phyloP scores from a whole-genome alignment of 2,329 filamentous ascomycete species.

The Pseudofabraea citricarpa region DNA sequence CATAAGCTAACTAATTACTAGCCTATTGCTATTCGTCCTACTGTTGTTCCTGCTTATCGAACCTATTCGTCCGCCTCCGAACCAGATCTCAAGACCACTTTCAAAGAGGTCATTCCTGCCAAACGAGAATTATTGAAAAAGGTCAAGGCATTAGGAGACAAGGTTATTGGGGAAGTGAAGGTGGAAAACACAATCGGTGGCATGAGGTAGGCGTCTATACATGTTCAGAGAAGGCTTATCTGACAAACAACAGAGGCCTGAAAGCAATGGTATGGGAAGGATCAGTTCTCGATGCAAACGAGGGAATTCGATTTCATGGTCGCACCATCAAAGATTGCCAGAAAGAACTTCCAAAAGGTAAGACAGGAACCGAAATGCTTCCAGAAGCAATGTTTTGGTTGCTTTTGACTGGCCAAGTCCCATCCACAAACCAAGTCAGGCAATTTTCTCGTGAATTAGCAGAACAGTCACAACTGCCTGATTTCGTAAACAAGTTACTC shows the following conservation, averaged over 20 bases:
- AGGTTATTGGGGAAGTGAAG: slow-evolving; percentile 87
- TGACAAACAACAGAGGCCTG: slow-evolving; percentile 55
- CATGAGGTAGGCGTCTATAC: slow-evolving; percentile 59
- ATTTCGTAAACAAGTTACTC: slow-evolving; percentile 81
- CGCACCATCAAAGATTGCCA: slow-evolving; percentile 98
- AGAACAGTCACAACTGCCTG: slow-evolving; percentile 76
- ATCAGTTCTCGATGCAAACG: slow-evolving; percentile 90
- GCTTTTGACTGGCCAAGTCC: slow-evolving; percentile 87
- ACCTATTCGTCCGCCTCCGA: slow-evolving; percentile 73
- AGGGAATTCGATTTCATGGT: slow-evolving; percentile 97
- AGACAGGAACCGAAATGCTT: slow-evolving; percentile 89
- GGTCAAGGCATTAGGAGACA: slow-evolving; percentile 80
- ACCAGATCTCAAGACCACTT: slow-evolving; percentile 82
- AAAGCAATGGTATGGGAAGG: slow-evolving; percentile 99
- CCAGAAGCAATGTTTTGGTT: slow-evolving; percentile 99
- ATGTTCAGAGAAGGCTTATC: slow-evolving; percentile 1
- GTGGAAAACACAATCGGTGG: slow-evolving; percentile 91
- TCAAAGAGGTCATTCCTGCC: slow-evolving; percentile 79
- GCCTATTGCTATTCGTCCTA: slow-evolving; percentile 28
- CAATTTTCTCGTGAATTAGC: slow-evolving; percentile 81
- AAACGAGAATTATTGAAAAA: slow-evolving; percentile 93
- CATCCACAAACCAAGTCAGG: slow-evolving; percentile 76
- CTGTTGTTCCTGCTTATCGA: slow-evolving; percentile 35
- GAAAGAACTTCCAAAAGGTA: slow-evolving; percentile 86
- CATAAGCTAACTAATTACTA: slow-evolving; percentile 9